Evolutionary conservation across 2,329 filamentous ascomycete genomes (phyloP), one percentile per base, ranked within the genome.

Genomic region (Phialophora macrospora): DNA sequence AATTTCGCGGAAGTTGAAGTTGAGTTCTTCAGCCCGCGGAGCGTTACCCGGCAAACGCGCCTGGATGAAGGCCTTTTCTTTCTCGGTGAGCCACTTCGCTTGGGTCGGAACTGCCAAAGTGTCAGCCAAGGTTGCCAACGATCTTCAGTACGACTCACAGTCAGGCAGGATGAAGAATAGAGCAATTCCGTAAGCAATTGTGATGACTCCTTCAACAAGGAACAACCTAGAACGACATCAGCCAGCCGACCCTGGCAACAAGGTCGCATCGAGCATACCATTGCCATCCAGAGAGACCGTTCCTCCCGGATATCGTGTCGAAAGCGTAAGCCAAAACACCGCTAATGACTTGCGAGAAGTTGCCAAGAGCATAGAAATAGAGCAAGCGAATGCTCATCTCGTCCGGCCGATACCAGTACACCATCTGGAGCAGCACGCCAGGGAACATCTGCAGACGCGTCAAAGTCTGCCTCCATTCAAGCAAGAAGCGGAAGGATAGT

Each of bases 351-450:
- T 73, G 74, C 0, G 77, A 74, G 20, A 66, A 81, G 60, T 66
- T 68, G 5, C 69, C 65, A 11, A 73, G 14, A 77, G 57, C 70
- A 81, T 79, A 82, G 63, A 82, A 82, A 63, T 80, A 82, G 3
- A 82, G 71, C 0, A 83, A 69, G 8, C 81, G 76, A 1, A 90
- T 90, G 0, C 86, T 83, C 5, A 92, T 79, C 75, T 92, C 89
- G 56, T 83, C 83, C 32, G 87, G 81, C 11, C 88, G 81, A 70
- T 91, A 92, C 89, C 89, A 92, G 56, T 89, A 80, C 0, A 85
- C 63, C 46, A 72, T 58, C 71, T 91, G 92, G 75, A 91, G 92
- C 0, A 88, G 87, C 44, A 90, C 90, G 0, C 89, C 89, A 0
- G 90, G 90, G 62, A 91, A 76, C 84, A 92, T 87, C 7, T 44